These are phyloP conservation scores for Coprinopsis cinerea DNA, from an alignment of 768 basidiomycete genomes.

Conservation along the genomic window DNA sequence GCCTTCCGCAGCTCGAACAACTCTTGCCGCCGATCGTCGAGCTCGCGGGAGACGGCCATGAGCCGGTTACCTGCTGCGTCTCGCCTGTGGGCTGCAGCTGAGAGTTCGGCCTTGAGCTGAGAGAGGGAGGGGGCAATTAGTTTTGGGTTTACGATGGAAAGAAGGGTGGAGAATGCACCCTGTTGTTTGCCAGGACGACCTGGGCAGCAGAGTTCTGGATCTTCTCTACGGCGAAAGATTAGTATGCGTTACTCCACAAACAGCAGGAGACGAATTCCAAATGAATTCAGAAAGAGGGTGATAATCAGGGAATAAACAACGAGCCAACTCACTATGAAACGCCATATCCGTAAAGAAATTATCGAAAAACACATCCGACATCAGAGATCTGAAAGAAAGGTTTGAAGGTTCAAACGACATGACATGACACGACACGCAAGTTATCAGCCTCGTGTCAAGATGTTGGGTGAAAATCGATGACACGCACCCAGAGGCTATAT, in stretches of 20 bases:
- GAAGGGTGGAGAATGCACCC: conserved; percentile 19
- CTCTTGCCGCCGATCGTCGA: conserved; percentile 23
- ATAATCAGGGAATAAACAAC: conserved; percentile 4
- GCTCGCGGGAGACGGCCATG: conserved; percentile 18
- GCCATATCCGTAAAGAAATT: conserved; percentile 37
- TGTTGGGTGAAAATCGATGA: background rate
- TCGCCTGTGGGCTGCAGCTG: conserved; percentile 24
- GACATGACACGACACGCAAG: too few relatives aligned
- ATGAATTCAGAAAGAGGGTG: background rate
- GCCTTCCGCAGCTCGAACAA: conserved; percentile 26
- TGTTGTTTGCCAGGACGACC: conserved; percentile 28
- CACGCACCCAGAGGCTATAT: conserved; percentile 33
- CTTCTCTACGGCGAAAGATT: conserved; percentile 32
- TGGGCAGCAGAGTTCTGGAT: conserved; percentile 31
- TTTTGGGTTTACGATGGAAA: background rate
- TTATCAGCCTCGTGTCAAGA: too few relatives aligned
- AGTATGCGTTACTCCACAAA: too few relatives aligned
- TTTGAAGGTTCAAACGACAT: too few relatives aligned
- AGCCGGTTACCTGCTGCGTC: conserved; percentile 25
- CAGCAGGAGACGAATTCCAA: too few relatives aligned
- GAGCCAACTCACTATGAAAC: conserved; percentile 30
- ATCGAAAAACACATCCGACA: conserved; percentile 16
- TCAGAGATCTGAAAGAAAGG: too few relatives aligned
- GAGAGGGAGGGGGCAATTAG: conserved; percentile 1
- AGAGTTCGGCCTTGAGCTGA: conserved; percentile 28